Evolutionary conservation across 768 basidiomycete species (phyloP), one percentile per base, ranked within the genome.

Genomic region (Tulasnella calospora): DNA sequence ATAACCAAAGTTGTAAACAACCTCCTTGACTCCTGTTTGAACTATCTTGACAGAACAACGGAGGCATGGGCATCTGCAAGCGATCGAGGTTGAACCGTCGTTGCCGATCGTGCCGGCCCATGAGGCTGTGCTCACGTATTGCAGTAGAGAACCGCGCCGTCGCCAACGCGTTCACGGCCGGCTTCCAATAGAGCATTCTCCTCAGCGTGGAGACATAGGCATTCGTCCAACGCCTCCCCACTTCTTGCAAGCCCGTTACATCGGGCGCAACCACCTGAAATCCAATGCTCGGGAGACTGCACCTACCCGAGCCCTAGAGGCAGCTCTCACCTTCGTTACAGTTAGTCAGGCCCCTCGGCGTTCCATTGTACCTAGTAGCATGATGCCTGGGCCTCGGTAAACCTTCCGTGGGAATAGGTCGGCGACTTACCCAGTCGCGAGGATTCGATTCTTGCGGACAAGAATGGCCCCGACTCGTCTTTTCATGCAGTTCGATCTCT

Each of bases 21-120:
- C 97, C 78, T 91, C 92, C 79, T 89, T 91, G 27, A 99, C 92
- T 0, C 96, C 97, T 30, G 91, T 92, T 83, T 99, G 97, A 36
- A 98, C 96, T 81, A 99, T 98, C 84, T 99, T 99, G 85, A 98
- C 91, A 0, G 96, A 95, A 83, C 98, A 99, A 80, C 89, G 91
- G n/a, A 99, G 86, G 83, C 98, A 99, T 0, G 98, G 98, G 82
- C 98, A 99, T n/a, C 96, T 99, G 82, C 23, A 57, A 47, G 55
- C 33, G 35, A 57, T 9, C 19, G 21, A 41, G 21, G 27, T 71
- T 30, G 23, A 30, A 36, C 13, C 17, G 10, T 12, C 38, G 51
- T 57, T 44, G 69, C 35, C 41, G 67, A 40, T 46, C 17, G 47
- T 23, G 47, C 23, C 47, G 47, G 73, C 46, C 0, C 7, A 36